These are phyloP conservation scores for Aaosphaeria arxii DNA, from an alignment of 2,329 filamentous ascomycete genomes.

Conservation along the genomic window DNA sequence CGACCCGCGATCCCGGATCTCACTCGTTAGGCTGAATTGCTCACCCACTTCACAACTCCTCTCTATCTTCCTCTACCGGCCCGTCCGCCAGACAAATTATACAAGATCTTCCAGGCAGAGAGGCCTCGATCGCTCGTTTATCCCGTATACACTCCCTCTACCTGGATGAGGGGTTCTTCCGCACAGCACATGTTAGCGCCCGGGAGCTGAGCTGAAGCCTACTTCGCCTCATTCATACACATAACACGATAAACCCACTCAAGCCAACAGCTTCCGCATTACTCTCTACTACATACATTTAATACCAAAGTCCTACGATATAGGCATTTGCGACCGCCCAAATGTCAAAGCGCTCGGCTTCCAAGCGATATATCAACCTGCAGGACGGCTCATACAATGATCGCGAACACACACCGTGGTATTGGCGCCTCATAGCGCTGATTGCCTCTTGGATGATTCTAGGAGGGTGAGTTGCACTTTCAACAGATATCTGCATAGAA, in stretches of 20 bases:
- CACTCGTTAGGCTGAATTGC: slow-evolving; percentile 1
- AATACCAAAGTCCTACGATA: no score
- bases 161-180: neutral
- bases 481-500: neutral
- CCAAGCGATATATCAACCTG: slow-evolving; percentile 30
- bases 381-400: slow-evolving; percentile 14
- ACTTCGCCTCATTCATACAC: neutral
- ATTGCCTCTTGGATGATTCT: slow-evolving; percentile 47
- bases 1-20: slow-evolving; percentile 2
- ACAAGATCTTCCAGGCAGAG: neutral
- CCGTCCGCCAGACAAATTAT: neutral
- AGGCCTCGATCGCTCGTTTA: neutral
- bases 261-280: no score
- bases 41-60: neutral
- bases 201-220: slow-evolving; percentile 1
- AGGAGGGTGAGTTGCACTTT: slow-evolving; percentile 39
- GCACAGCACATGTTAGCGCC: neutral
- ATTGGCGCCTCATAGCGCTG: slow-evolving; percentile 46
- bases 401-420: slow-evolving; percentile 39
- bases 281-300: no score
- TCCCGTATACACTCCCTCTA: neutral
- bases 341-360: slow-evolving; percentile 27
- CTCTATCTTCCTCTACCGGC: neutral
- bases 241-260: no score
- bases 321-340: slow-evolving; percentile 8